Evolutionary conservation across 371 early-diverging fungal genomes (phyloP).

Genomic region (Mortierella sp.): DNA sequence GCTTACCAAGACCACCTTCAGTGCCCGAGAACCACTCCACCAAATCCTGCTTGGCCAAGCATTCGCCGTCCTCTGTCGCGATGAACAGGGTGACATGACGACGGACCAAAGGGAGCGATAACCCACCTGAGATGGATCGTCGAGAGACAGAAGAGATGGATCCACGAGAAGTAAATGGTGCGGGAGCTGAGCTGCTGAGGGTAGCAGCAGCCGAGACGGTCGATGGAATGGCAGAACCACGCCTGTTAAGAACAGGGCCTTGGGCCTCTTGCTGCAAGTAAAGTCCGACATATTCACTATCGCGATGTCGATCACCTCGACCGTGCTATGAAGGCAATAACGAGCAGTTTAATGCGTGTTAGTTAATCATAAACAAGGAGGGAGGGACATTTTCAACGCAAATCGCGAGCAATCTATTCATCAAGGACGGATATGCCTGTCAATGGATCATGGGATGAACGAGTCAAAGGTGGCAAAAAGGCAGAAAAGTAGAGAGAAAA

Average conservation of each 20-base stretch:
- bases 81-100: conserved; percentile 48
- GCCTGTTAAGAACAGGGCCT: conserved; percentile 17
- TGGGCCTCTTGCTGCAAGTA: conserved; percentile 43
- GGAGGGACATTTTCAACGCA: too few species aligned
- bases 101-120: conserved; percentile 26
- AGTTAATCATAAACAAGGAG: too few species aligned
- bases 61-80: conserved; percentile 40
- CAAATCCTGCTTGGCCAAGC: conserved; percentile 46
- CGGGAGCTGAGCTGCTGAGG: conserved; percentile 27
- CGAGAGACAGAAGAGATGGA: conserved; percentile 31
- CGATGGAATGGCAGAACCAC: conserved; percentile 13
- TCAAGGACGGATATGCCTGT: conserved; percentile 8
- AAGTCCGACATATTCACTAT: conserved; percentile 47
- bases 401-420: not conserved
- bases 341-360: not conserved
- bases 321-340: conserved; percentile 30
- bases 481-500: conserved; percentile 2
- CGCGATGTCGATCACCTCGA: conserved; percentile 52
- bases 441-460: not conserved
- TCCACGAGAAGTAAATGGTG: conserved; percentile 17
- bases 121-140: conserved; percentile 40
- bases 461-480: conserved; percentile 1
- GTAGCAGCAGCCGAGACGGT: not conserved
- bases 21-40: conserved; percentile 53
- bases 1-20: conserved; percentile 47